Evolutionary conservation across 1,284 basidiomycete species (phyloP).

Genomic region (Microbotryomycetes sp.): DNA sequence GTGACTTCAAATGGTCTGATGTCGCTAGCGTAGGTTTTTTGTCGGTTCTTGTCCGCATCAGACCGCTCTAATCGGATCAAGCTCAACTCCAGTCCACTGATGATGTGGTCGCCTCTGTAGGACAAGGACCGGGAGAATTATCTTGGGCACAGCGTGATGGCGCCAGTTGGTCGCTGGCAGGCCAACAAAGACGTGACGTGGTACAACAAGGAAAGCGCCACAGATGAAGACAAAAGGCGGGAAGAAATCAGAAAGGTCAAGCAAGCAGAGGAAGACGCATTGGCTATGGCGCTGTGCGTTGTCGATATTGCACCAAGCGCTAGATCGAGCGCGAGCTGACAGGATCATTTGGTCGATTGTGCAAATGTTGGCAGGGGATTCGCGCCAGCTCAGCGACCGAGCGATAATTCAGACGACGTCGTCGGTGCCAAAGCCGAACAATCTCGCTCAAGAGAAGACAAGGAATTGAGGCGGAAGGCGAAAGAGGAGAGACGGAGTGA

Average conservation of each 20-base stretch:
- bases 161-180: slow-evolving; percentile 35
- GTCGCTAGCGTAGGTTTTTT: slow-evolving; percentile 19
- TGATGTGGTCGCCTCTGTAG: neutral
- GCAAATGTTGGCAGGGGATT: slow-evolving; percentile 3
- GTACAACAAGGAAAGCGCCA: slow-evolving; percentile 33
- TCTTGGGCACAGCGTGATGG: slow-evolving; percentile 34
- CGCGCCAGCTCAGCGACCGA: too few species aligned
- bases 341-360: slow-evolving; percentile 9
- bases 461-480: neutral
- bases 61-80: too few species aligned
- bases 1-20: slow-evolving; percentile 33
- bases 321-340: slow-evolving; percentile 1
- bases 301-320: too few species aligned
- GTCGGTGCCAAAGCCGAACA: slow-evolving; percentile 11
- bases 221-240: slow-evolving; percentile 15
- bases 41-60: neutral
- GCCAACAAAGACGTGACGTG: slow-evolving; percentile 32
- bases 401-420: too few species aligned
- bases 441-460: slow-evolving; percentile 9
- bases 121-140: slow-evolving; percentile 36
- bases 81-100: too few species aligned
- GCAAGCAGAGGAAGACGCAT: slow-evolving; percentile 35
- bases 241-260: slow-evolving; percentile 33
- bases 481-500: slow-evolving; percentile 14
- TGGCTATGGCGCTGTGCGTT: slow-evolving; percentile 33